phyloP scores from a whole-genome alignment of 1,284 basidiomycete genomes.

The Waitea zeae region DNA sequence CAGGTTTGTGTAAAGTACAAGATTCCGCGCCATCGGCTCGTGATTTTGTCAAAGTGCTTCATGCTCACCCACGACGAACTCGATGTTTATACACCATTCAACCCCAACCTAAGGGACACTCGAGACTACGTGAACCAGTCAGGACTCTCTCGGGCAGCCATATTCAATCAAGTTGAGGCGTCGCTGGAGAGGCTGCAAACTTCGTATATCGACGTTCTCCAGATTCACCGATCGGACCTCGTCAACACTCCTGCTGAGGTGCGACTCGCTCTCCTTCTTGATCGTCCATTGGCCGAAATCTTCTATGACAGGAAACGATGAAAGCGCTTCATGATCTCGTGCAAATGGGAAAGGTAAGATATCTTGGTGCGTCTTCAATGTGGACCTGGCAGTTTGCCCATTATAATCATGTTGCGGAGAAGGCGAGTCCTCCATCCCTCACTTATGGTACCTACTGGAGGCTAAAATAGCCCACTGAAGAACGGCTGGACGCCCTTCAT shows the following conservation, averaged over 20 bases:
- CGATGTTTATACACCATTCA: constrained; percentile 1
- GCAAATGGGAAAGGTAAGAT: constrained; percentile 20
- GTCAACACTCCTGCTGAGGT: constrained; percentile 12
- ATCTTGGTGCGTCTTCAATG: constrained; percentile 21
- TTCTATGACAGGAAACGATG: constrained; percentile 17
- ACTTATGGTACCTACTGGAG: not conserved
- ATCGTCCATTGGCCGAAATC: not conserved
- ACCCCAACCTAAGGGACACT: constrained; percentile 7
- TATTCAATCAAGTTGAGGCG: constrained; percentile 18
- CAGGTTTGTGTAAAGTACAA: constrained; percentile 10
- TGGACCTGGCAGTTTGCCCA: constrained; percentile 18
- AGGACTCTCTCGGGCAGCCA: constrained; percentile 17
- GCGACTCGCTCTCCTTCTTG: constrained; percentile 10
- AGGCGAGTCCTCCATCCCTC: not conserved
- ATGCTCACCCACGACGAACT: constrained; percentile 7
- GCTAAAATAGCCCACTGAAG: not conserved
- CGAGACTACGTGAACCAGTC: constrained; percentile 18
- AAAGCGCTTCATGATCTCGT: constrained; percentile 23
- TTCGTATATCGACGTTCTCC: constrained; percentile 19
- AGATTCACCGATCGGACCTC: constrained; percentile 19
- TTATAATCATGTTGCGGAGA: constrained; percentile 20
- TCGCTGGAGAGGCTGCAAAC: constrained; percentile 15
- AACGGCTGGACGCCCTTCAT: constrained; percentile 21
- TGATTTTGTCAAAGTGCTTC: constrained; percentile 15
- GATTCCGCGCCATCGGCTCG: constrained; percentile 23